These are phyloP conservation scores for Flaveria linearis DNA, from an alignment of 129 eudicot species.

Conservation along the genomic window DNA sequence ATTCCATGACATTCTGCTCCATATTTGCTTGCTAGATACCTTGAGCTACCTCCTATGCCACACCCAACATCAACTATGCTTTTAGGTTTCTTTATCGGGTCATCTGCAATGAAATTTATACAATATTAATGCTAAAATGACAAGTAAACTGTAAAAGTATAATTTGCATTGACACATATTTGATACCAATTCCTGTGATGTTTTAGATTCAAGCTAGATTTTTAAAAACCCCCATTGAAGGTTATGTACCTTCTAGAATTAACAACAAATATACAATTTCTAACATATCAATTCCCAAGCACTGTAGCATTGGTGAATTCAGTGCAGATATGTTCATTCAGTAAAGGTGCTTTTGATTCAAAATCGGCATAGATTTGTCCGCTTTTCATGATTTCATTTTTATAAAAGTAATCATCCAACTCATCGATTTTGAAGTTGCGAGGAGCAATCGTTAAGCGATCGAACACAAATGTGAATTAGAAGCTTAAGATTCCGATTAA, in stretches of 20 bases:
- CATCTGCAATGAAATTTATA: constrained; percentile 45
- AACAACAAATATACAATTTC: neutral
- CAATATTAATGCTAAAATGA: neutral
- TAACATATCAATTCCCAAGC: neutral
- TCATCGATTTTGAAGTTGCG: too few species aligned
- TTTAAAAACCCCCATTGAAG: neutral
- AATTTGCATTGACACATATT: neutral
- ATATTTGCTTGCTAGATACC: constrained; percentile 70
- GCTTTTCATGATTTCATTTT: neutral
- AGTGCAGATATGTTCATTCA: constrained; percentile 14
- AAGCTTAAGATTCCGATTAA: too few species aligned
- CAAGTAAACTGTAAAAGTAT: neutral
- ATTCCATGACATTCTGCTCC: constrained; percentile 71
- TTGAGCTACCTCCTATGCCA: constrained; percentile 92
- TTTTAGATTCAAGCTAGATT: neutral
- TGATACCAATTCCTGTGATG: neutral
- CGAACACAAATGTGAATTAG: too few species aligned
- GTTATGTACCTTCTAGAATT: neutral
- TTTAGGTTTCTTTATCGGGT: constrained; percentile 48
- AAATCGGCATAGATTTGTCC: neutral
- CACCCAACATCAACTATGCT: constrained; percentile 88
- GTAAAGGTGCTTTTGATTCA: constrained; percentile 16
- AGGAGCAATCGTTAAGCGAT: too few species aligned
- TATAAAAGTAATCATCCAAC: too few species aligned
- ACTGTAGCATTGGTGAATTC: neutral